phyloP scores from a whole-genome alignment of 2,329 filamentous ascomycete species.

The Pseudogymnoascus sp. region DNA sequence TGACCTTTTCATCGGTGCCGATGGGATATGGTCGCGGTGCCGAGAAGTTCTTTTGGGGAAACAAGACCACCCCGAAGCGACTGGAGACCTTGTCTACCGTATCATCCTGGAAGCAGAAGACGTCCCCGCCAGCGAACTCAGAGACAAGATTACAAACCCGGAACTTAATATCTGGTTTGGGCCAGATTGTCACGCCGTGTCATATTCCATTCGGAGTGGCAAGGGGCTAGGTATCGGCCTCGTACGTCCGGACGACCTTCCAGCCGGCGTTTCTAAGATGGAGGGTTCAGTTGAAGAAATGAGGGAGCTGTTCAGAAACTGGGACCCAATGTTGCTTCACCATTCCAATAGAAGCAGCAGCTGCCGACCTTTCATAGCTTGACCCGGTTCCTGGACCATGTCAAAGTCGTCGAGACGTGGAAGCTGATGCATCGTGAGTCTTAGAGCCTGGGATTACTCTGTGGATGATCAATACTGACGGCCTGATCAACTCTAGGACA shows the following conservation, averaged over 20 bases:
- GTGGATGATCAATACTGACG: conserved; percentile 9
- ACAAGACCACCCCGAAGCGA: background rate
- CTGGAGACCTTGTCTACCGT: conserved; percentile 51
- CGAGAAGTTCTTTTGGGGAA: conserved; percentile 8
- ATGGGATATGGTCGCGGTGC: conserved; percentile 13
- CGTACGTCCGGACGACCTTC: conserved; percentile 54
- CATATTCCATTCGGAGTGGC: conserved; percentile 51
- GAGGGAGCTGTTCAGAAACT: conserved; percentile 47
- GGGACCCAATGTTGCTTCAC: conserved; percentile 48
- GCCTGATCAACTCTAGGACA: conserved; percentile 28
- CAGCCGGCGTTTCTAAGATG: conserved; percentile 41
- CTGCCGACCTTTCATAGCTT: conserved; percentile 18
- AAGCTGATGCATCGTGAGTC: conserved; percentile 44
- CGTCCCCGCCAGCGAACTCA: conserved; percentile 38
- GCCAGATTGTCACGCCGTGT: conserved; percentile 50
- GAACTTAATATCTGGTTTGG: conserved; percentile 56
- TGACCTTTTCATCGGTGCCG: conserved; percentile 14
- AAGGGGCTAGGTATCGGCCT: conserved; percentile 58
- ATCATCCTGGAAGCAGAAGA: conserved; percentile 46
- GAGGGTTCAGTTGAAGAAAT: conserved; percentile 52
- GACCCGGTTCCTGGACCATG: conserved; percentile 35
- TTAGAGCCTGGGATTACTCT: background rate
- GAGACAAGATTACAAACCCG: conserved; percentile 43
- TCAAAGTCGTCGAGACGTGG: conserved; percentile 59
- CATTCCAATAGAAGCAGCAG: background rate